phyloP scores from a whole-genome alignment of 345 rosid species.

The Citrus medica region DNA sequence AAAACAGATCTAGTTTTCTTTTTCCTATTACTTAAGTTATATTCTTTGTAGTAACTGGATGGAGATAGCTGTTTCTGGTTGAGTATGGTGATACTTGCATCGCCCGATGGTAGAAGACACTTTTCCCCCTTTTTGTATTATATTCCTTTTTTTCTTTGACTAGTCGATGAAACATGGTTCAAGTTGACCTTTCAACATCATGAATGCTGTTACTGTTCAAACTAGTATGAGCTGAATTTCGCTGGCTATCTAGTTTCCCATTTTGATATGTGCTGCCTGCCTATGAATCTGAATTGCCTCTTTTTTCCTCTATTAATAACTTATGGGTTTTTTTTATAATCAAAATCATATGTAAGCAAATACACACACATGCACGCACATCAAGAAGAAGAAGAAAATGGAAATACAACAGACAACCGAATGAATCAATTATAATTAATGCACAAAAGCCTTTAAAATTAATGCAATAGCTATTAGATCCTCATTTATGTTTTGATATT shows the following conservation, averaged over 20 bases:
- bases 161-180: neutral
- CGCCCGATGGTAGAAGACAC: neutral
- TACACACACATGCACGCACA: neutral
- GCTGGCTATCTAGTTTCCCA: neutral
- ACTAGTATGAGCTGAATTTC: neutral
- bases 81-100: neutral
- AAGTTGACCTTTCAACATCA: neutral
- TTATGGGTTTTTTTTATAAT: neutral
- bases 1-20: neutral
- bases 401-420: neutral
- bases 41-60: neutral
- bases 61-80: neutral
- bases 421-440: neutral
- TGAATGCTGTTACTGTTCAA: neutral
- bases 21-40: neutral
- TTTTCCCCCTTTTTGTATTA: neutral
- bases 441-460: neutral
- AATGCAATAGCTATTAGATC: slow-evolving; percentile 4
- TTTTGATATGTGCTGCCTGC: neutral
- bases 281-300: neutral
- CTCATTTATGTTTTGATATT: slow-evolving; percentile 28
- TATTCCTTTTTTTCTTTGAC: neutral
- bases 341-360: neutral
- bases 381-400: neutral
- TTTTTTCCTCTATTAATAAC: neutral